Percentiles rank a stretch among this genome's conserved stretches.
phyloP scores from a whole-genome alignment of 1,284 basidiomycete species.

The Tetrapyrgos nigripes region DNA sequence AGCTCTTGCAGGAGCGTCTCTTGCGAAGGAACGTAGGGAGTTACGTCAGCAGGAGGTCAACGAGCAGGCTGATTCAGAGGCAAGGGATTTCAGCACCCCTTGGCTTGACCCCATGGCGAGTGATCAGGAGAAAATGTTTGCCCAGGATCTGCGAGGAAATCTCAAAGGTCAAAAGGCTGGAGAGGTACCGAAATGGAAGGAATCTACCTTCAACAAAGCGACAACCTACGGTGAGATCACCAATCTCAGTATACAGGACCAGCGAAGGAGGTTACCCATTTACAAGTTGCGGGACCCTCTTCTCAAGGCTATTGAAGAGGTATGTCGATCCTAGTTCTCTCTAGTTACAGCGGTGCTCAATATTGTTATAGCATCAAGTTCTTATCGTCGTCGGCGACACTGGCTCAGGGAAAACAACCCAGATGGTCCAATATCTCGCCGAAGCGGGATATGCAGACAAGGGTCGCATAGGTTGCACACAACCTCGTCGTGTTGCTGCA shows the following conservation, averaged over 20 bases:
- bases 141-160: slow-evolving; percentile 90
- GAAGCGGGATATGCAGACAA: slow-evolving; percentile 88
- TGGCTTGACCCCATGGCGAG: slow-evolving; percentile 99
- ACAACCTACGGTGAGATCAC: slow-evolving; percentile 97
- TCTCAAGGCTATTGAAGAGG: slow-evolving; percentile 90
- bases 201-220: slow-evolving; percentile 95
- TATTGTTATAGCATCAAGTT: slow-evolving; percentile 83
- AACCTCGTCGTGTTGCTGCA: slow-evolving; percentile 97
- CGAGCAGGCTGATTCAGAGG: slow-evolving; percentile 93
- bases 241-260: slow-evolving; percentile 90
- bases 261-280: slow-evolving; percentile 90
- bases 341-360: slow-evolving; percentile 13
- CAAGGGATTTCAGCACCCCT: slow-evolving; percentile 91
- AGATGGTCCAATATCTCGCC: slow-evolving; percentile 94
- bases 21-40: slow-evolving; percentile 96
- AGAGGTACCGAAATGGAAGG: slow-evolving; percentile 91
- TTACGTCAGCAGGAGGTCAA: slow-evolving; percentile 94
- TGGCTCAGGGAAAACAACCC: slow-evolving; percentile 92
- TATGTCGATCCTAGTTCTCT: slow-evolving; percentile 39
- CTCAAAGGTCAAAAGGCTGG: slow-evolving; percentile 84
- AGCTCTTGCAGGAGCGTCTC: slow-evolving; percentile 89
- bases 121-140: slow-evolving; percentile 87
- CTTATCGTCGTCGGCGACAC: slow-evolving; percentile 95
- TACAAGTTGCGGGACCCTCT: slow-evolving; percentile 95
- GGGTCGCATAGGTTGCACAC: slow-evolving; percentile 95